phyloP scores from a whole-genome alignment of 352 stramenopile genomes.

The Phytophthora foliorum region DNA sequence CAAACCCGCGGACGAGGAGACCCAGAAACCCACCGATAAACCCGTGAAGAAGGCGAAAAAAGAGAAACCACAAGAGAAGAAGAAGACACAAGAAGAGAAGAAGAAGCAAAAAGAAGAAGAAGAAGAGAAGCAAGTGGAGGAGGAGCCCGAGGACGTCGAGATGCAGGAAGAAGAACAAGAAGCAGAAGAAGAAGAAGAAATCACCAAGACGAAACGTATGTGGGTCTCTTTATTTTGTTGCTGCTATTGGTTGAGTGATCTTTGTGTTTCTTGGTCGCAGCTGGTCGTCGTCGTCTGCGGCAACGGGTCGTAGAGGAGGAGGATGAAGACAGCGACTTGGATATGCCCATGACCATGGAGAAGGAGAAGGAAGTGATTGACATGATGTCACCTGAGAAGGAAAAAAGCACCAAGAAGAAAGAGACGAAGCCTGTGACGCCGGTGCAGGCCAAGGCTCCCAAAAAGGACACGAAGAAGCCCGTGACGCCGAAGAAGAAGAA shows the following conservation, averaged over 20 bases:
- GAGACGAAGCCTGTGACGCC: constrained; percentile 20
- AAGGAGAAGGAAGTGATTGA: constrained; percentile 51
- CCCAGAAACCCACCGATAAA: constrained; percentile 16
- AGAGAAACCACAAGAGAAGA: not conserved
- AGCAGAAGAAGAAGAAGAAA: constrained; percentile 24
- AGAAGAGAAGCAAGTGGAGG: constrained; percentile 23
- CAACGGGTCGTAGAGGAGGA: constrained; percentile 73
- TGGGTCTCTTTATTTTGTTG: not conserved
- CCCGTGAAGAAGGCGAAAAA: constrained; percentile 20
- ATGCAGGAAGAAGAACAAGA: constrained; percentile 43
- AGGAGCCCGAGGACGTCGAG: constrained; percentile 38
- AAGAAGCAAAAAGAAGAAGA: constrained; percentile 25
- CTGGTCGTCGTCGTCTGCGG: constrained; percentile 66
- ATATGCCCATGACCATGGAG: constrained; percentile 32
- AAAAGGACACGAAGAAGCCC: constrained; percentile 14
- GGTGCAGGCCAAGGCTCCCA: constrained; percentile 13
- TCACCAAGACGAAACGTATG: constrained; percentile 56
- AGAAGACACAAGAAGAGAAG: constrained; percentile 8
- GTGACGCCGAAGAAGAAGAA: constrained; percentile 7
- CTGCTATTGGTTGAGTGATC: not conserved
- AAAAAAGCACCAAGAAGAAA: constrained; percentile 36
- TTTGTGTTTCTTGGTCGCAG: constrained; percentile 30
- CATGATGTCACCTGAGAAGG: constrained; percentile 38
- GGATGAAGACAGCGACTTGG: constrained; percentile 56
- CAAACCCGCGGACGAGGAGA: constrained; percentile 32